A percentile compares a stretch with the other conserved stretches of the same genome.
Conservation (phyloP, 139 green algal species). For the Chlamydomonas eustigma region DNA sequence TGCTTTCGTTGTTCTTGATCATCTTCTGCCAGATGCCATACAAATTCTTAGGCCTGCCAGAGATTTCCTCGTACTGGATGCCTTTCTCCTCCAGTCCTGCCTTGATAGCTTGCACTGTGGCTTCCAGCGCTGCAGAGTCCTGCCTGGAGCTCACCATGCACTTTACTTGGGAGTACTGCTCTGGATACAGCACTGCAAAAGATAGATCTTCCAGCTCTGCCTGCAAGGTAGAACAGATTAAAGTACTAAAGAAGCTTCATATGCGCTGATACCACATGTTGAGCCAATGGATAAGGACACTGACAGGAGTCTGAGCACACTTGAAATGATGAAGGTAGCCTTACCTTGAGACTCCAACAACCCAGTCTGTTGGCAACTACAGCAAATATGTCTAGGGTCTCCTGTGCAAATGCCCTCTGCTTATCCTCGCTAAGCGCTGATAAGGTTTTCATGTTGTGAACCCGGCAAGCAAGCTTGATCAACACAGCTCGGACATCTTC, state of each 20-base stretch:
- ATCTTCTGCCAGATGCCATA: conserved; percentile 89
- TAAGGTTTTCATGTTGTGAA: conserved; percentile 70
- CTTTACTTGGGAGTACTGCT: not conserved
- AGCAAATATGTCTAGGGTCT: conserved; percentile 79
- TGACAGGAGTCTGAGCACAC: too few species aligned
- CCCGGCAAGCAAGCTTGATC: conserved; percentile 76
- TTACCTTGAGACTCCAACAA: conserved; percentile 29
- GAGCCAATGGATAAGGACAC: too few species aligned
- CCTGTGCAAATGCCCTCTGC: conserved; percentile 42
- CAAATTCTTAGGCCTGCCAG: conserved; percentile 87
- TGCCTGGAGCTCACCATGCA: conserved; percentile 18
- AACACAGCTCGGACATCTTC: conserved; percentile 62
- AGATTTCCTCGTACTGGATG: conserved; percentile 69
- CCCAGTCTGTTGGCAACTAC: conserved; percentile 88
- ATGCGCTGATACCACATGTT: too few species aligned
- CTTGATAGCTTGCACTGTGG: conserved; percentile 38
- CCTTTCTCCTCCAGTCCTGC: conserved; percentile 21
- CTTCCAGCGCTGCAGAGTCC: conserved; percentile 29
- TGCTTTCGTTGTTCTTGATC: conserved; percentile 21
- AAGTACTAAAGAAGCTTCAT: not conserved
- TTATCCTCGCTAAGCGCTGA: conserved; percentile 11
- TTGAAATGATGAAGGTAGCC: too few species aligned
- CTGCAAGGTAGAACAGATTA: not conserved
- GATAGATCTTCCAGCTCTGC: conserved; percentile 87
- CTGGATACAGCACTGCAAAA: conserved; percentile 44